Base-by-base conservation (phyloP, 2,329 filamentous ascomycete species). In the Aspergillus ochraceus region DNA sequence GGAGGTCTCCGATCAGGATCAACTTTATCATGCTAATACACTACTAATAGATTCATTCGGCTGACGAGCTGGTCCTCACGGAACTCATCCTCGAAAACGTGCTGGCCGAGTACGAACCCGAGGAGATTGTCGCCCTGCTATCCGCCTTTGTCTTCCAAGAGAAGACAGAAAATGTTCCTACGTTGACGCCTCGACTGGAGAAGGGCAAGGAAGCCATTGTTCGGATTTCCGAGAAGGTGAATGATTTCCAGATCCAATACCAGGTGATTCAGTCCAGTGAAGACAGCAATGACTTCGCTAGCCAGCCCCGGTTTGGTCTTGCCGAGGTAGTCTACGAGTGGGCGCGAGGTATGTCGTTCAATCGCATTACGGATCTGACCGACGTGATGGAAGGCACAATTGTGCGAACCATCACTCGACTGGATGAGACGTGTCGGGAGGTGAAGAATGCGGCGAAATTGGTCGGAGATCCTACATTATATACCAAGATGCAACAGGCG, bases 281-380 rank as follows among this genome's bases (percentile, higher is more conserved):
- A 57, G 94, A 97, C 72, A 90, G 89, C 59, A 97, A 96, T 70
- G 94, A 98, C 76, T 97, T 97, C 71, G 90, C 91, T 39, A 92
- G 88, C 60, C 85, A 89, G 57, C 92, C 93, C 2, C 86, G 94
- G 10, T 99, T 99, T 73, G 95, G 94, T 1, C 84, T 99, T 58
- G 92, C 97, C 74, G 95, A 99, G 76, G 95, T 99, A 0, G 96
- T 99, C 36, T 97, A 98, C 74, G 95, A 99, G 76, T 99, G 95
- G 95, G 95, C 95, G 10, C 84, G 92, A 53, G 95, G 95, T 26
- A 98, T 98, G 92, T 94, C 91, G 55, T 99, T 99, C 83, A 96
- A 96, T 78, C 94, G 95, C 65, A 99, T 99, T 67, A 98, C 94
- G 0, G 90, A 94, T 66, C 79, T 99, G 72, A 99, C 95, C 8